These are phyloP conservation scores for Penicillium ucsense DNA, from an alignment of 495 filamentous ascomycete genomes.

Conservation along the genomic window DNA sequence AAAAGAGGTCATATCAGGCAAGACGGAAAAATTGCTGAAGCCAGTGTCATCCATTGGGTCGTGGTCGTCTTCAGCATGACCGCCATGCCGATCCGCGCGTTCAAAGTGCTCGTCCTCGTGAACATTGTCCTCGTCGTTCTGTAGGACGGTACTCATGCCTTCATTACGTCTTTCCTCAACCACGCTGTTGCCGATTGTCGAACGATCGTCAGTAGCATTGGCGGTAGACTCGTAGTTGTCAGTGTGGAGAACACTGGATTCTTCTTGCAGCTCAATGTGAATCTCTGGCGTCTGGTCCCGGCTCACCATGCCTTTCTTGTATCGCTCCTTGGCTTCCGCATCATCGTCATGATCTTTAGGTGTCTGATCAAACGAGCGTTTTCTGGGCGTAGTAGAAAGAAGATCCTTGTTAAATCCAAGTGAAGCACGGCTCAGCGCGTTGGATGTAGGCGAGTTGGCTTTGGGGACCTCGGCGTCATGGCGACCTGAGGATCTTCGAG, in stretches of 20 bases:
- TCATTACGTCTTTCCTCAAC: conserved; percentile 35
- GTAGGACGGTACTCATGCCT: conserved; percentile 36
- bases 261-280: conserved; percentile 23
- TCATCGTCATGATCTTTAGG: conserved; percentile 19
- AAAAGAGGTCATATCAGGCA: conserved; percentile 83
- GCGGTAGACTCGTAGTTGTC: conserved; percentile 11
- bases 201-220: conserved; percentile 11
- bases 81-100: conserved; percentile 13
- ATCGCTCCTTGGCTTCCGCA: conserved; percentile 13
- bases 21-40: conserved; percentile 77
- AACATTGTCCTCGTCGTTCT: conserved; percentile 14
- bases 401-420: conserved; percentile 2
- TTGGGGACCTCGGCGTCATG: conserved; percentile 1
- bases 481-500: background rate
- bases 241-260: conserved; percentile 17
- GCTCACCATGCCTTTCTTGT: conserved; percentile 24
- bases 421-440: conserved; percentile 7
- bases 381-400: conserved; percentile 20
- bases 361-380: conserved; percentile 33
- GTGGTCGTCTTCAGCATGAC: conserved; percentile 21
- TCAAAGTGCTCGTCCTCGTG: conserved; percentile 15
- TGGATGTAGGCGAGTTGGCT: conserved; percentile 8
- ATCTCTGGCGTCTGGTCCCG: conserved; percentile 19
- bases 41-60: conserved; percentile 64
- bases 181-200: conserved; percentile 24